A percentile compares a stretch with the other conserved stretches of the same genome.
Conservation (phyloP, 2,329 filamentous ascomycete genomes). For the Penicillium hesseltinei region DNA sequence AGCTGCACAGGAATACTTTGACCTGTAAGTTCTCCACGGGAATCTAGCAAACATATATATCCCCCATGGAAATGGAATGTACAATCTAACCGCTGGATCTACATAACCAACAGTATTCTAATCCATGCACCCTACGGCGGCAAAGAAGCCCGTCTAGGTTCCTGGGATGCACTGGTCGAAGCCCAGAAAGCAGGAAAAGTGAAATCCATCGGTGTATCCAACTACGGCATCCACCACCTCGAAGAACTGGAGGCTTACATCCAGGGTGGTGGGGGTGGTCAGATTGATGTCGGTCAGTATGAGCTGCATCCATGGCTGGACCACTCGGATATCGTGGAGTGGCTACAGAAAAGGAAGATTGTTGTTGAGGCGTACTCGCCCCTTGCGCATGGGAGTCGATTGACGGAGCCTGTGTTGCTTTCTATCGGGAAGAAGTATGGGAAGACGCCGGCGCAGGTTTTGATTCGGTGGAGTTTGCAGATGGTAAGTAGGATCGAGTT, state of each 20-base stretch:
- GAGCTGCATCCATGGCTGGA: constrained; percentile 83
- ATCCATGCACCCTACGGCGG: constrained; percentile 79
- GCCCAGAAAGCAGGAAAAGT: constrained; percentile 70
- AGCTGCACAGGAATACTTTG: constrained; percentile 70
- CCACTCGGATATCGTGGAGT: constrained; percentile 62
- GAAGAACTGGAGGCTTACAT: constrained; percentile 61
- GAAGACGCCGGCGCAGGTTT: constrained; percentile 69
- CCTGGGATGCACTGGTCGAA: constrained; percentile 75
- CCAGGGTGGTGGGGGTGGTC: constrained; percentile 58
- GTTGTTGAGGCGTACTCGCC: constrained; percentile 78
- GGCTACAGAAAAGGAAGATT: constrained; percentile 66
- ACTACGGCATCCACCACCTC: constrained; percentile 73
- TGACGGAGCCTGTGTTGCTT: constrained; percentile 64
- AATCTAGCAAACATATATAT: not conserved
- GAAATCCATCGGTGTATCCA: constrained; percentile 70
- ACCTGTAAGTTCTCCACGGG: constrained; percentile 51
- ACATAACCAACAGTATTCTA: constrained; percentile 49
- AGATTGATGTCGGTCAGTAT: constrained; percentile 74
- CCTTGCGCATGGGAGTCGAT: constrained; percentile 67
- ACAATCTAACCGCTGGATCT: not conserved
- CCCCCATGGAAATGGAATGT: not conserved
- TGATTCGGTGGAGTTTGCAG: constrained; percentile 77
- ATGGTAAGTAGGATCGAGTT: constrained; percentile 57
- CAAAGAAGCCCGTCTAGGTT: constrained; percentile 63
- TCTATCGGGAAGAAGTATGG: constrained; percentile 65